Base-by-base conservation (phyloP, 768 basidiomycete species). In the Steccherinum ochraceum region DNA sequence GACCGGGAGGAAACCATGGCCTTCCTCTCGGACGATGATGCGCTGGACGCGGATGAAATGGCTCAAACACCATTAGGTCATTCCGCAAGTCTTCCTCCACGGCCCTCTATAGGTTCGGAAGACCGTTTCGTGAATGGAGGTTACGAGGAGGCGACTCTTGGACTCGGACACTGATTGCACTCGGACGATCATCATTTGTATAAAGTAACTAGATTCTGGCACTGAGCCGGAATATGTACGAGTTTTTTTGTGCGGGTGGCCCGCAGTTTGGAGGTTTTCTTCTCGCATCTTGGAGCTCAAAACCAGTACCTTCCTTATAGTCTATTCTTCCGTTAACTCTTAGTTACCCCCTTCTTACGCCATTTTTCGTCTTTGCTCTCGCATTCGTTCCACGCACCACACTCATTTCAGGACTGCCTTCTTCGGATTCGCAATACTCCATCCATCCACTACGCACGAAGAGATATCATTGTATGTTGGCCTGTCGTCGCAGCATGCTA, bases 1-100 rank as follows among this genome's bases (percentile, higher is more conserved):
- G 56, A 71, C 49, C 62, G 65, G 35, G 82, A 84, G 60, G 81
- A 81, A 61, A 72, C 70, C 12, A 62, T 76, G 26, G 77, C 78
- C 2, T 83, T 84, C 63, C 67, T 83, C 43, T 60, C 68, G 49
- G n/a, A 69, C 50, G 63, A 63, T 23, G 63, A 65, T 3, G 30
- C 30, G 7, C 30, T 7, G 30, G 65, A 66, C 26, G 58, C 56
- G 51, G 46, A 48, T 12, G 42, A 45, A 16, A 42, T 45, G 24
- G 51, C 13, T 12, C 18, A 52, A 12, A 19, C 30, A 7, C 7
- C 30, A 35, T 16, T 35, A 7, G 7, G 16, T 35, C 30, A 16
- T 35, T 16, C 30, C 7, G 30, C 30, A 35, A 35, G 30, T 35
- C 30, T 35, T 35, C 30, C 30, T 7, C 30, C 7, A 16, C 16